Evolutionary conservation across 345 rosid species (phyloP), one percentile per base, ranked within the genome.

Genomic region (Tarenaya hassleriana): DNA sequence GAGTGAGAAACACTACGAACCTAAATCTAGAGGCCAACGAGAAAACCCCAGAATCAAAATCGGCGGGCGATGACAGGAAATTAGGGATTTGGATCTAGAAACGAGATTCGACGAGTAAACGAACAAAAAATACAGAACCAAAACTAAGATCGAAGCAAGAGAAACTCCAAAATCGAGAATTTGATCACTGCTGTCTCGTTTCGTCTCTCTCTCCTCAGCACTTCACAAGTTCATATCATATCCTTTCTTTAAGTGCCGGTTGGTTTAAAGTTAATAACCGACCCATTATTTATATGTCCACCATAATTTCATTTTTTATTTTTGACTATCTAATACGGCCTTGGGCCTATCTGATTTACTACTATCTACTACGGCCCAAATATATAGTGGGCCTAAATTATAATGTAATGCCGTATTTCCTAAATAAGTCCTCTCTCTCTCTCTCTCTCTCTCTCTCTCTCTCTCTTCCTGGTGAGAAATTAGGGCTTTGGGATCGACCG

Each of bases 401-500:
- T 9, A 15, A 1, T 33, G 17, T 51, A 15, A 14, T 43, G 41
- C 10, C 50, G 8, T 41, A 34, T 17, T 18, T 9, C 34, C 20
- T 34, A 15, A 5, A n/a, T 20, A 34, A 12, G 20, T 55, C 18
- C 20, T 0, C 8, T 27, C 62, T 42, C 40, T 13, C 43, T 7
- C 56, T 56, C 47, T 29, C 10, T 37, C 52, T 27, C 39, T 31
- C 35, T 37, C 33, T 20, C n/a, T 35, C 47, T 41, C 41, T 24
- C 5, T 5, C 29, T 5, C 29, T 24, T 17, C 19, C 60, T 20
- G 53, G 37, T 34, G 8, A 6, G 32, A 42, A 15, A 12, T 56
- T 75, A 69, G 74, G 79, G 83, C 60, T 72, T 55, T 8, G 56
- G 21, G 18, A 39, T 43, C 43, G 35, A 42, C 34, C 29, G 43